Evolutionary conservation across 2,329 filamentous ascomycete species (phyloP).

Genomic region (Mycosphaerella sp.): DNA sequence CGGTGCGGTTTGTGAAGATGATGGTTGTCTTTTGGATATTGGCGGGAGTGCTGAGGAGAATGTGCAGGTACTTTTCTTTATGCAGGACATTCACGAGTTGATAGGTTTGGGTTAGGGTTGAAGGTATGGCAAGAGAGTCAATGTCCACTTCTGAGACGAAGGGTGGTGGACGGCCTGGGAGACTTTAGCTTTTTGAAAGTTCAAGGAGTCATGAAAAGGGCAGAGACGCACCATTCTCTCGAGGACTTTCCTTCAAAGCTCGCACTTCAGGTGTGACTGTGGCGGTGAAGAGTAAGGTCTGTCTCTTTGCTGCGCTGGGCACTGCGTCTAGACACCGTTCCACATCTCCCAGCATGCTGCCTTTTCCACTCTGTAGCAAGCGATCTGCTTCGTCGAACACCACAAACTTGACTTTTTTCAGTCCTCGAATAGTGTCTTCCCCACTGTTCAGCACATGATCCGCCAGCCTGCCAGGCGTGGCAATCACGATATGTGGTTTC

Average conservation of each 20-base stretch:
- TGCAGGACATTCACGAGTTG: slow-evolving; percentile 85
- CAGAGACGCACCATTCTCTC: slow-evolving; percentile 8
- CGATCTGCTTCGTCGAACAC: slow-evolving; percentile 96
- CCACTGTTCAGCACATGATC: slow-evolving; percentile 91
- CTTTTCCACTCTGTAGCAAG: slow-evolving; percentile 65
- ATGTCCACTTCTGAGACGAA: slow-evolving; percentile 88
- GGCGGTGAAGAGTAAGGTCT: slow-evolving; percentile 92
- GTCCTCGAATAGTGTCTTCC: slow-evolving; percentile 77
- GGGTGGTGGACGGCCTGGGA: slow-evolving; percentile 48
- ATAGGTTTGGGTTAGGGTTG: slow-evolving; percentile 75
- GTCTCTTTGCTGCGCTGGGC: slow-evolving; percentile 68
- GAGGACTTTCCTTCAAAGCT: slow-evolving; percentile 59
- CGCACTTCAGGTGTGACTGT: slow-evolving; percentile 91
- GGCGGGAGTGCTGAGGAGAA: slow-evolving; percentile 70
- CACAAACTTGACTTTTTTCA: slow-evolving; percentile 73
- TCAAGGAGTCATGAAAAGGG: background rate
- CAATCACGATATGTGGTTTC: slow-evolving; percentile 85
- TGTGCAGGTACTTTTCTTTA: slow-evolving; percentile 90
- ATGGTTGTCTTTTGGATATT: slow-evolving; percentile 75
- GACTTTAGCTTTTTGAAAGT: background rate
- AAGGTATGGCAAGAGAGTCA: slow-evolving; percentile 63
- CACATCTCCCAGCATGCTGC: slow-evolving; percentile 91
- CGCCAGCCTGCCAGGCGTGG: slow-evolving; percentile 84
- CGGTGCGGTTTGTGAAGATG: slow-evolving; percentile 89
- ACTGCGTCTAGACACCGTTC: slow-evolving; percentile 79